These are phyloP conservation scores for Cymodocea nodosa DNA, from an alignment of 116 monocot genomes.

Conservation along the genomic window DNA sequence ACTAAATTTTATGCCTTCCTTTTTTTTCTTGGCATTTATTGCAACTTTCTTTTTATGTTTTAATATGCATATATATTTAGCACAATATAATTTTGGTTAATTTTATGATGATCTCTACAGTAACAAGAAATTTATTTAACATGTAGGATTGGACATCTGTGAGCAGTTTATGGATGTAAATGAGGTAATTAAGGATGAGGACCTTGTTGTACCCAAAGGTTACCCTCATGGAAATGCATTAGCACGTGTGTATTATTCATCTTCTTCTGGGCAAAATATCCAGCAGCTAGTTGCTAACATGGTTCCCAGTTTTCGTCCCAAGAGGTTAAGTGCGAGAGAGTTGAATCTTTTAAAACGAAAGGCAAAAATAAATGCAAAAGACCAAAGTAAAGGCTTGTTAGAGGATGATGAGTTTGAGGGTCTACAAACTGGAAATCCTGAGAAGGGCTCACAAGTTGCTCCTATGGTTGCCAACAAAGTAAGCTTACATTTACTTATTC, in stretches of 20 bases:
- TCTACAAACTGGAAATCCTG: constrained; percentile 4
- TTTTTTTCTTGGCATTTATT: no score
- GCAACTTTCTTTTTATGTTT: neutral
- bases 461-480: constrained; percentile 36
- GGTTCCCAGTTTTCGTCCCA: constrained; percentile 59
- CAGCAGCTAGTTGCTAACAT: constrained; percentile 84
- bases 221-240: constrained; percentile 32
- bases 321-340: constrained; percentile 79
- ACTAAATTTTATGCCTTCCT: no score
- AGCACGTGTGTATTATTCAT: constrained; percentile 29
- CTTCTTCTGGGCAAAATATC: constrained; percentile 53
- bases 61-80: neutral
- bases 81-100: neutral
- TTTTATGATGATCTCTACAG: neutral
- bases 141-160: constrained; percentile 88
- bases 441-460: constrained; percentile 20
- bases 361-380: constrained; percentile 83
- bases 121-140: neutral
- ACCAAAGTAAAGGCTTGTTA: constrained; percentile 47
- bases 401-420: constrained; percentile 68
- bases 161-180: constrained; percentile 97
- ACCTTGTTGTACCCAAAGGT: constrained; percentile 60
- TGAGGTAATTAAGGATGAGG: constrained; percentile 92
- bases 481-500: neutral
- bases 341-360: constrained; percentile 84